Percentiles rank a stretch among this genome's conserved stretches.
These are phyloP conservation scores for Cochlearia excelsa DNA, from an alignment of 345 rosid genomes.

Conservation along the genomic window DNA sequence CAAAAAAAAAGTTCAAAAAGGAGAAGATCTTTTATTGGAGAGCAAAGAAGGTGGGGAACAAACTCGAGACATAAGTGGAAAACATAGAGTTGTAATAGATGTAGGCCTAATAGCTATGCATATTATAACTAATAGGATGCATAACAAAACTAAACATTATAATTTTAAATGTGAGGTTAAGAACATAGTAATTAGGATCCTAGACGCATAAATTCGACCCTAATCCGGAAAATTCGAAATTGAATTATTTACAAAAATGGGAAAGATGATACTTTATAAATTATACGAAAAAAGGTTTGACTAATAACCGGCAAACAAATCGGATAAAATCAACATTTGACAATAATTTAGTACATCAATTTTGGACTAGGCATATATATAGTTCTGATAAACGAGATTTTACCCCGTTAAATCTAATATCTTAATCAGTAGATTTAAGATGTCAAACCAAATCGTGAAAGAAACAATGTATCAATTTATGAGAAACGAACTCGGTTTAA, in stretches of 20 bases:
- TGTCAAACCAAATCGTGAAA: no score
- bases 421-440: no score
- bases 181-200: conserved; percentile 23
- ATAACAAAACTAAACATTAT: conserved; percentile 19
- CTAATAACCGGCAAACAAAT: conserved; percentile 33
- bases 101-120: conserved; percentile 31
- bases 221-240: conserved; percentile 25
- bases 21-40: conserved; percentile 39
- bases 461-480: no score
- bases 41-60: conserved; percentile 45
- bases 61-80: conserved; percentile 41
- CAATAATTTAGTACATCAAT: conserved; percentile 30
- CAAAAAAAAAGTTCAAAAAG: conserved; percentile 13
- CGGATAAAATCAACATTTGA: conserved; percentile 38
- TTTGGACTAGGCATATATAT: conserved; percentile 27
- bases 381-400: no score
- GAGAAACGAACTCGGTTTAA: no score
- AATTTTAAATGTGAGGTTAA: conserved; percentile 19
- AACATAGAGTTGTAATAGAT: conserved; percentile 38
- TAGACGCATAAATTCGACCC: conserved; percentile 22
- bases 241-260: background rate
- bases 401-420: no score
- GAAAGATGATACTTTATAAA: background rate
- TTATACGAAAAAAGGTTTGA: conserved; percentile 22
- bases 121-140: conserved; percentile 22